phyloP scores from a whole-genome alignment of 306 rosid species.

The Comarum palustre region DNA sequence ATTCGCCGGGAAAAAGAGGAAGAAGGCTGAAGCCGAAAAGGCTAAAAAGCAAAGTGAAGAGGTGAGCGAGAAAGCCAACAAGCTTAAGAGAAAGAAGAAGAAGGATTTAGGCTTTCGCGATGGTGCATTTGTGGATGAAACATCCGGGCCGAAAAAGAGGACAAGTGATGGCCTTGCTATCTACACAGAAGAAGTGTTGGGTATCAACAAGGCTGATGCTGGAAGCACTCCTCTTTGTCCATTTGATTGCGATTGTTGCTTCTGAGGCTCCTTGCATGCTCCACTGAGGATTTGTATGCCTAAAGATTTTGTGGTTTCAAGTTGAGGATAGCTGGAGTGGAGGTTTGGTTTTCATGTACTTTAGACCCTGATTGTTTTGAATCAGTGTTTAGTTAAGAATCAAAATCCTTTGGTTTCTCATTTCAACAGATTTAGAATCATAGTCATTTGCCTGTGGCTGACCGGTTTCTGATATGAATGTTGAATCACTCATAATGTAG shows the following conservation, averaged over 20 bases:
- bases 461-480: no score
- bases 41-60: conserved; percentile 22
- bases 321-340: background rate
- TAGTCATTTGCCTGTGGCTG: background rate
- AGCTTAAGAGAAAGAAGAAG: conserved; percentile 38
- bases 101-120: conserved; percentile 19
- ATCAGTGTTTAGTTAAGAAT: background rate
- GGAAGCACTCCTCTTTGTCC: conserved; percentile 80
- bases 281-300: background rate
- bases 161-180: conserved; percentile 55
- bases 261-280: conserved; percentile 33
- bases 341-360: background rate
- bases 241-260: conserved; percentile 87
- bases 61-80: conserved; percentile 24
- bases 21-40: conserved; percentile 32
- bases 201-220: conserved; percentile 49
- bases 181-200: conserved; percentile 70
- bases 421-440: background rate
- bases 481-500: no score
- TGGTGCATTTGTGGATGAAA: conserved; percentile 31
- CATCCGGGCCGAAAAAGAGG: conserved; percentile 45
- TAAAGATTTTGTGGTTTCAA: background rate
- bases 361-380: background rate
- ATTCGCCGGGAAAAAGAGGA: conserved; percentile 58
- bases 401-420: background rate